Conservation (phyloP, 2,329 filamentous ascomycete species). For the Ampelomyces quisqualis region DNA sequence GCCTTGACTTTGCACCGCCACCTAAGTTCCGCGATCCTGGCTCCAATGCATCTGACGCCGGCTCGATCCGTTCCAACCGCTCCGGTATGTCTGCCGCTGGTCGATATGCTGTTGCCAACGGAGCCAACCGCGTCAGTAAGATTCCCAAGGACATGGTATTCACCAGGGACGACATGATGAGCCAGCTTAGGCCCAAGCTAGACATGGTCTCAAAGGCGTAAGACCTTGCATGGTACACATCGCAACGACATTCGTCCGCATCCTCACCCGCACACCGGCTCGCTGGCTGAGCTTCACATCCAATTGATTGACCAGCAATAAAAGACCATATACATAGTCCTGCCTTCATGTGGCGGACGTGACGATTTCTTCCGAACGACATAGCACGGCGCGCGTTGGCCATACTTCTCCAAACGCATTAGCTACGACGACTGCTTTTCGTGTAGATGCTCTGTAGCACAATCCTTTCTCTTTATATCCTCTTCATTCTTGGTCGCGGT, state of each 20-base stretch:
- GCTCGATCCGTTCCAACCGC: constrained; percentile 65
- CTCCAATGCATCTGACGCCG: constrained; percentile 47
- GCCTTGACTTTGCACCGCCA: constrained; percentile 77
- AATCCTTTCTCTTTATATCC: constrained; percentile 7
- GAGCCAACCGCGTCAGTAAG: constrained; percentile 83
- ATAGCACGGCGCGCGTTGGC: constrained; percentile 31
- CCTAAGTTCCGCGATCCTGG: constrained; percentile 63
- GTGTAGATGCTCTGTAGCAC: constrained; percentile 10
- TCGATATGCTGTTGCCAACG: constrained; percentile 70
- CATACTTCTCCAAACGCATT: constrained; percentile 10
- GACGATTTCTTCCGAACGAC: constrained; percentile 33
- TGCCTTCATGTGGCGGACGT: constrained; percentile 21
- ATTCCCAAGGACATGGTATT: constrained; percentile 81
- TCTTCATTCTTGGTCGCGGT: constrained; percentile 15
- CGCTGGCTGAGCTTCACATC: constrained; percentile 35
- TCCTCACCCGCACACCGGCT: constrained; percentile 20
- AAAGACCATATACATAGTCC: constrained; percentile 25
- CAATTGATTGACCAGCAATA: constrained; percentile 15
- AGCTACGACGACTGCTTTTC: constrained; percentile 1
- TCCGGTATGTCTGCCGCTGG: constrained; percentile 73
- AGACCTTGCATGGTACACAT: too few species aligned
- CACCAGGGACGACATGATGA: constrained; percentile 66
- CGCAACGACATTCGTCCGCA: constrained; percentile 22
- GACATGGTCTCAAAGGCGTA: constrained; percentile 47
- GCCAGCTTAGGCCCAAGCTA: constrained; percentile 60